These are phyloP conservation scores for Glycine soja DNA, from an alignment of 306 rosid species.

Conservation along the genomic window DNA sequence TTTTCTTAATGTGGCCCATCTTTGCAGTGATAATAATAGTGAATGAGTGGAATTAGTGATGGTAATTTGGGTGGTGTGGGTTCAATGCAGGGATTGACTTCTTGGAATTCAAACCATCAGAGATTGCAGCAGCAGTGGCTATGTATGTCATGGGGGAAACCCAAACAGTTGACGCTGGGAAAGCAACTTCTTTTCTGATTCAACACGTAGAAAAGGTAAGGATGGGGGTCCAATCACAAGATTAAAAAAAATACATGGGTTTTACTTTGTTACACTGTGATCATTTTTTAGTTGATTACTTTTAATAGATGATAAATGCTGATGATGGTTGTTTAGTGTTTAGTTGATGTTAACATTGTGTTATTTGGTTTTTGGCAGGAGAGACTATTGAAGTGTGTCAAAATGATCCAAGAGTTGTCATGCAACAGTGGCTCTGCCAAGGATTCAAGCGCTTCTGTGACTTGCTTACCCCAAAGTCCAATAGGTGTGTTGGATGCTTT, in stretches of 20 bases:
- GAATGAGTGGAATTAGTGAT: conserved; percentile 25
- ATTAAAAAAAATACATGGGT: background rate
- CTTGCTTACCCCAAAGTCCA: conserved; percentile 78
- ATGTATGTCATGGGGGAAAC: conserved; percentile 66
- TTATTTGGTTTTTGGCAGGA: conserved; percentile 63
- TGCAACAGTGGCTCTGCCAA: conserved; percentile 44
- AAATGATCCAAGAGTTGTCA: conserved; percentile 57
- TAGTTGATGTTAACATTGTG: background rate
- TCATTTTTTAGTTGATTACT: conserved; percentile 44
- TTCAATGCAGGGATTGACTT: conserved; percentile 88
- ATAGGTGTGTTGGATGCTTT: conserved; percentile 80
- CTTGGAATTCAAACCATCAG: conserved; percentile 95
- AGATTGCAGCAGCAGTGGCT: conserved; percentile 92
- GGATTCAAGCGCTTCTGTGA: conserved; percentile 52
- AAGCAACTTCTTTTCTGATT: conserved; percentile 64
- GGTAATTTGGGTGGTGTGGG: conserved; percentile 58
- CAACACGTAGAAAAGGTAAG: conserved; percentile 75
- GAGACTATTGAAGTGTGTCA: conserved; percentile 69
- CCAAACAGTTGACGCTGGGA: conserved; percentile 63
- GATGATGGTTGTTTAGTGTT: conserved; percentile 16
- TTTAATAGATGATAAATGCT: conserved; percentile 12
- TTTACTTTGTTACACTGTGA: conserved; percentile 7
- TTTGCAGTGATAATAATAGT: conserved; percentile 34
- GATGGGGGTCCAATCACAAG: conserved; percentile 50
- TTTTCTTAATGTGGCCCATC: conserved; percentile 30